Evolutionary conservation across 345 rosid genomes (phyloP).

Genomic region (Erodium maritimum): DNA sequence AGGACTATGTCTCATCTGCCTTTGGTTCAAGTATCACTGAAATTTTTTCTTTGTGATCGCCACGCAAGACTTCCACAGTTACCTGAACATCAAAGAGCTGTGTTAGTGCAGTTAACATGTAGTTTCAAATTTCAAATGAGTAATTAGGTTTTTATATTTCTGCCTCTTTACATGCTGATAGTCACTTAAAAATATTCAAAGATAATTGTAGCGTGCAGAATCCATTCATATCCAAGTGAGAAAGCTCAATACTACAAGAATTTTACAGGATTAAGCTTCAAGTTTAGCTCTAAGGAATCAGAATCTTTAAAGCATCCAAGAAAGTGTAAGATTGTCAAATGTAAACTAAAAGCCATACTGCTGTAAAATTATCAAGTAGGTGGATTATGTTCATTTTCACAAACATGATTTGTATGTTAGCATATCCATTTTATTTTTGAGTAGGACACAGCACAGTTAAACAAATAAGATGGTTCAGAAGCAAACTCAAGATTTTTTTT

Average conservation of each 20-base stretch:
- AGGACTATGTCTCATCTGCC: constrained; percentile 53
- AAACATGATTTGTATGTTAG: too few species aligned
- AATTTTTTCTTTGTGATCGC: constrained; percentile 89
- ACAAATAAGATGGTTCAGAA: too few species aligned
- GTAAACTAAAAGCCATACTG: too few species aligned
- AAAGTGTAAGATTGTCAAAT: too few species aligned
- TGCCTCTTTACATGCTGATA: not conserved
- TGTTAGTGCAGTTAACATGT: not conserved
- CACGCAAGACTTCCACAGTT: constrained; percentile 75
- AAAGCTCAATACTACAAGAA: not conserved
- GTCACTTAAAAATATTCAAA: not conserved
- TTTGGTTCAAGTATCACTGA: constrained; percentile 82
- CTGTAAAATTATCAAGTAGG: too few species aligned
- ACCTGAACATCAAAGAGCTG: constrained; percentile 30
- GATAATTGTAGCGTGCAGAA: not conserved
- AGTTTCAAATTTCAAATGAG: not conserved
- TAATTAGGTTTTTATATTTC: not conserved
- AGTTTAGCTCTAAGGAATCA: not conserved
- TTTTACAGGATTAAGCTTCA: not conserved
- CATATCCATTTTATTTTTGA: too few species aligned
- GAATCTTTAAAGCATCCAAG: too few species aligned
- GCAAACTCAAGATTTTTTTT: too few species aligned
- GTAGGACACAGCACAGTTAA: too few species aligned
- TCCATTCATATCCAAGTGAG: not conserved
- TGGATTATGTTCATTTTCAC: too few species aligned